These are phyloP conservation scores for Maudiozyma humilis DNA, from an alignment of 1,139 yeast species.

Conservation along the genomic window DNA sequence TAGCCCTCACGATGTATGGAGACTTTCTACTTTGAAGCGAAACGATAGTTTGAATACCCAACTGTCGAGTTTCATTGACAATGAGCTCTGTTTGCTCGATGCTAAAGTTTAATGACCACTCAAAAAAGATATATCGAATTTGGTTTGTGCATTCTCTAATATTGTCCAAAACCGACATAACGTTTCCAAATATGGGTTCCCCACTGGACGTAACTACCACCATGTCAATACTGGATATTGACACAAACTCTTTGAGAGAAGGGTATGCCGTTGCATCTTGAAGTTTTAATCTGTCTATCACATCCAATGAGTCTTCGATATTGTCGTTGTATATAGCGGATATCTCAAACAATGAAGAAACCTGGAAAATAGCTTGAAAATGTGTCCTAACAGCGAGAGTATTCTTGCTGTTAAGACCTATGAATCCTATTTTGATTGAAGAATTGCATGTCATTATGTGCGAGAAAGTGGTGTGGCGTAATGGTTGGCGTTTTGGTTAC, in stretches of 20 bases:
- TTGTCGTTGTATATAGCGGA: conserved; percentile 16
- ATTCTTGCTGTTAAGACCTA: conserved; percentile 15
- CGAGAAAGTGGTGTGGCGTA: not conserved
- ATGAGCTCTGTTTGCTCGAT: conserved; percentile 14
- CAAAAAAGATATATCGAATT: conserved; percentile 17
- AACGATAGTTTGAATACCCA: conserved; percentile 17
- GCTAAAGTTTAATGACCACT: conserved; percentile 18
- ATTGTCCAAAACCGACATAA: conserved; percentile 12
- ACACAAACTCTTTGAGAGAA: conserved; percentile 13
- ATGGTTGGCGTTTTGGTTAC: not conserved
- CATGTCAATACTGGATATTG: conserved; percentile 15
- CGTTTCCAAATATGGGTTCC: conserved; percentile 12
- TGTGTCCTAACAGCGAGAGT: conserved; percentile 21
- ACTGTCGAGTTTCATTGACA: conserved; percentile 11
- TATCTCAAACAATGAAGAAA: conserved; percentile 17
- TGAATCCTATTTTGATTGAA: conserved; percentile 17
- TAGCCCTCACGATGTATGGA: conserved; percentile 20
- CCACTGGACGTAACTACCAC: conserved; percentile 16
- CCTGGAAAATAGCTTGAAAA: conserved; percentile 17
- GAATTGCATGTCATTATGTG: conserved; percentile 9
- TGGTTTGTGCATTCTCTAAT: conserved; percentile 6
- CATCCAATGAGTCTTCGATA: conserved; percentile 12
- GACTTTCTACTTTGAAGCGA: conserved; percentile 21
- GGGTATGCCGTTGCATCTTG: conserved; percentile 17
- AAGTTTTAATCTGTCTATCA: conserved; percentile 16